Conservation (phyloP, 1,284 basidiomycete species). For the Ganoderma leucocontextum region DNA sequence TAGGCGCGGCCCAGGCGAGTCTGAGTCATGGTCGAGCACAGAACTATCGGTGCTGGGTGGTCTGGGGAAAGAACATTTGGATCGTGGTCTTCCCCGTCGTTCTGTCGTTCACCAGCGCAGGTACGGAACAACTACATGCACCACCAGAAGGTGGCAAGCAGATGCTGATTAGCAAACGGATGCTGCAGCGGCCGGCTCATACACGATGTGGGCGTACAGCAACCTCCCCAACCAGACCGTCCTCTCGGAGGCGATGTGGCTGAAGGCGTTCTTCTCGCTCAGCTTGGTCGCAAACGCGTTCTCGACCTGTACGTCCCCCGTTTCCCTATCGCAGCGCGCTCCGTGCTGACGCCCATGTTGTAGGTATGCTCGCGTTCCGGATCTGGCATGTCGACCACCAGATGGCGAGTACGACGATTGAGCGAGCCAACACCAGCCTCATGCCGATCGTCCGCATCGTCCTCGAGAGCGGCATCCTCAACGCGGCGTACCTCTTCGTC, state of each 20-base stretch:
- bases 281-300: slow-evolving; percentile 34
- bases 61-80: slow-evolving; percentile 33
- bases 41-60: slow-evolving; percentile 35
- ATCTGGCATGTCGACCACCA: slow-evolving; percentile 26
- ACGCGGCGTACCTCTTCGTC: slow-evolving; percentile 31
- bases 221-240: slow-evolving; percentile 18
- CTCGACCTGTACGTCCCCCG: slow-evolving; percentile 24
- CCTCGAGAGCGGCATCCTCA: slow-evolving; percentile 32
- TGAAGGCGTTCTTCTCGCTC: slow-evolving; percentile 30
- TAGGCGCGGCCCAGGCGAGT: not conserved
- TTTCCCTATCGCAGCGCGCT: not conserved
- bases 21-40: slow-evolving; percentile 14
- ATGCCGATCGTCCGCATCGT: slow-evolving; percentile 29
- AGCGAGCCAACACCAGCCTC: slow-evolving; percentile 9
- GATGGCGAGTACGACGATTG: not conserved
- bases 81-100: slow-evolving; percentile 29
- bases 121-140: slow-evolving; percentile 9
- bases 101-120: slow-evolving; percentile 28
- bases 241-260: slow-evolving; percentile 16
- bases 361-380: slow-evolving; percentile 30
- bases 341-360: not conserved
- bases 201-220: slow-evolving; percentile 20
- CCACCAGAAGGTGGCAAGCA: too few relatives aligned
- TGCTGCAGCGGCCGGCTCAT: not conserved
- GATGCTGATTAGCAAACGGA: not conserved